Base-by-base conservation (phyloP, 225 moss, liverwort and hornwort genomes). In the Asterella californica region DNA sequence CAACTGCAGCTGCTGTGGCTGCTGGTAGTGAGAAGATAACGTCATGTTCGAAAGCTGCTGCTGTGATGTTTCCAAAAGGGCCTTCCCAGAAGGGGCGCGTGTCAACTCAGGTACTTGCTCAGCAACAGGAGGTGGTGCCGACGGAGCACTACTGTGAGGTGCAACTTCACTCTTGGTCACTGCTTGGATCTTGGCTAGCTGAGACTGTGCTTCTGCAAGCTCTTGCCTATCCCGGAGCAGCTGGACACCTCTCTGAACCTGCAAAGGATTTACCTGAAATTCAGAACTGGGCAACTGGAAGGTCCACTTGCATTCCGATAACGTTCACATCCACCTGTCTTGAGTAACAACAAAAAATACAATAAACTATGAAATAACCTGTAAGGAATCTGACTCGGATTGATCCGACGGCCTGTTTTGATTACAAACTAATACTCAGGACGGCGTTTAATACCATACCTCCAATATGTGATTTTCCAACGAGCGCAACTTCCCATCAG, bases 191-290 rank as follows among this genome's bases (percentile, higher is more conserved):
- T 91, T 92, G 36, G 90, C 94, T 65, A 94, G 91, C 86, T 94
- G 92, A 70, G 87, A 85, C 82, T 94, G 94, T 76, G 92, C 92
- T 83, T 94, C 94, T 72, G 83, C 72, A 79, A 84, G 82, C 76
- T 94, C 91, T 81, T 94, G 96, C 81, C 83, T 94, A 78, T 90
- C 90, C 32, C 92, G 91, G 55, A 96, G 79, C 45, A 90, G 86
- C 83, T 90, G 91, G 32, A 96, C 90, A 42, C 96, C 94, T 62
- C 94, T 89, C 52, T 94, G 94, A 29, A 94, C 94, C 94, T 94
- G 85, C 81, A 90, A 66, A 70, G 5, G 27, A 29, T 74, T 33
- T 6, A 29, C 24, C 32, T 8, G 48, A 10, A 30, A 30, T 50
- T 74, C 32, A 74, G 32, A 37, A 74, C 47, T 52, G 0, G 18